Evolutionary conservation across 331 rosid genomes (phyloP).

Genomic region (Spiraea crenata): DNA sequence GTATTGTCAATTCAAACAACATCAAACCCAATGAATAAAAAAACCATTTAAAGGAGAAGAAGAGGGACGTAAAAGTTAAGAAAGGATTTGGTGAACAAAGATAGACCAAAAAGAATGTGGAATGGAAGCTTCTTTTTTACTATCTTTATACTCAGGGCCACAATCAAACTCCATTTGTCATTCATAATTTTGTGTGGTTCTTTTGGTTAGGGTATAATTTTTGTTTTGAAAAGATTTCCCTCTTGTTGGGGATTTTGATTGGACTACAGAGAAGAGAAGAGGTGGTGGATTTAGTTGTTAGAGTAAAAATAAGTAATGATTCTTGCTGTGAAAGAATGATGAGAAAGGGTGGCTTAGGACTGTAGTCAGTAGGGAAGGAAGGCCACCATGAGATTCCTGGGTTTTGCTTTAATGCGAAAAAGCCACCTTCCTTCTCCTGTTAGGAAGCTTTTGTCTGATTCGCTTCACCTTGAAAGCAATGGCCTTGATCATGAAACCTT

Average conservation of each 20-base stretch:
- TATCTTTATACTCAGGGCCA: constrained; percentile 10
- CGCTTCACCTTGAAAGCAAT: constrained; percentile 72
- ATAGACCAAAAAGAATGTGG: background rate
- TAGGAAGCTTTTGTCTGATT: constrained; percentile 81
- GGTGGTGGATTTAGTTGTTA: constrained; percentile 28
- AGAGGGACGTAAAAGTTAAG: constrained; percentile 7
- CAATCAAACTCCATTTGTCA: constrained; percentile 3
- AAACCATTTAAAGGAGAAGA: constrained; percentile 15
- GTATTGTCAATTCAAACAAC: too few species aligned
- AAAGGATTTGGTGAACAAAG: constrained; percentile 14
- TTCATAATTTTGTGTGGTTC: background rate
- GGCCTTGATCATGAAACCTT: constrained; percentile 61
- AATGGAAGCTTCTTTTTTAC: constrained; percentile 21
- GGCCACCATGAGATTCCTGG: constrained; percentile 72
- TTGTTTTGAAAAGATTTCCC: constrained; percentile 19
- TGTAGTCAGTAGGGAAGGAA: constrained; percentile 28
- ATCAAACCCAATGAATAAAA: background rate
- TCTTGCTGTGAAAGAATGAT: constrained; percentile 66
- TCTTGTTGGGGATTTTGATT: background rate
- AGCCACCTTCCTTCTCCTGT: constrained; percentile 65
- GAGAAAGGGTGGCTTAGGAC: constrained; percentile 53
- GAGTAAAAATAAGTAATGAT: constrained; percentile 70
- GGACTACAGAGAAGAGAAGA: background rate
- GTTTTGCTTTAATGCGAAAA: constrained; percentile 55
- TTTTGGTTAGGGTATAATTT: constrained; percentile 11